Evolutionary conservation across 805 yeast genomes (phyloP).

Genomic region (Barnettozyma sp.): DNA sequence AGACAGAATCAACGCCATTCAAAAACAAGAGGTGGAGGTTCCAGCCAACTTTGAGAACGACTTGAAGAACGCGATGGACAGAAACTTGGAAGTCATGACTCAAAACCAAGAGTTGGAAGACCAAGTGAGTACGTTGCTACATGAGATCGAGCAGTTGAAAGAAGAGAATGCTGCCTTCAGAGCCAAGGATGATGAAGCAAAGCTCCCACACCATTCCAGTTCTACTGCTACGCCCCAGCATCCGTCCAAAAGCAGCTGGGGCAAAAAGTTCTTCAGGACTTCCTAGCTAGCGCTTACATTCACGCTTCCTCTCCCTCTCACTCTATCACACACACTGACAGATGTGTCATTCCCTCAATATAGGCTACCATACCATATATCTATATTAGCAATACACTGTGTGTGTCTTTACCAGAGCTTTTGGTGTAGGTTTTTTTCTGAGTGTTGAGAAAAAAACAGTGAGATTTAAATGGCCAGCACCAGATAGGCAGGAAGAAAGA

Average conservation of each 20-base stretch:
- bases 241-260: constrained; percentile 16
- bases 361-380: too few species aligned
- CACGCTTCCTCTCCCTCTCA: too few species aligned
- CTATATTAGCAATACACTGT: too few species aligned
- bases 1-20: constrained; percentile 27
- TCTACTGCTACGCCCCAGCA: constrained; percentile 1
- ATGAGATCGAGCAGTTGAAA: constrained; percentile 33
- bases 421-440: too few species aligned
- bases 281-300: too few species aligned
- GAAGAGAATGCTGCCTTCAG: constrained; percentile 4
- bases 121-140: constrained; percentile 37
- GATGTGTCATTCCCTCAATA: too few species aligned
- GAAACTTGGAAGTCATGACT: constrained; percentile 61
- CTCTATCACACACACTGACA: too few species aligned
- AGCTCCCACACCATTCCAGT: background rate
- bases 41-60: constrained; percentile 42
- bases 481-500: too few species aligned
- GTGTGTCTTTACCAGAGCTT: too few species aligned
- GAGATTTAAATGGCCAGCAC: too few species aligned
- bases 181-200: background rate
- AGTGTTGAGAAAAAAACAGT: too few species aligned
- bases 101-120: constrained; percentile 53
- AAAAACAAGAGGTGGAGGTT: constrained; percentile 28
- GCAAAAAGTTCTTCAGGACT: constrained; percentile 19
- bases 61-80: constrained; percentile 50